Evolutionary conservation across 164 flowering plant species (phyloP).

Genomic region (Tetracentron sinense): DNA sequence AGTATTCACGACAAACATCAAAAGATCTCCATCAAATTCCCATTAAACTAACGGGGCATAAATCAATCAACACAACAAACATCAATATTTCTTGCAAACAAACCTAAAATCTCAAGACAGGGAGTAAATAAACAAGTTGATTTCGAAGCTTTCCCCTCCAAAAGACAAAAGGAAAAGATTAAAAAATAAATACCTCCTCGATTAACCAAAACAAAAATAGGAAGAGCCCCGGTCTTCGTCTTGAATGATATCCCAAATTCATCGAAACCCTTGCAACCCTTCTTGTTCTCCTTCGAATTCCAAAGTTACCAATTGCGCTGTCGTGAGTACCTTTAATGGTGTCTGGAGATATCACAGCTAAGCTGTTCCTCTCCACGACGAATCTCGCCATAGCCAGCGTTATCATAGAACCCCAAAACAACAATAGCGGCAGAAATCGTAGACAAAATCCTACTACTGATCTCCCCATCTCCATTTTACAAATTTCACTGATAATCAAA

Average conservation of each 20-base stretch:
- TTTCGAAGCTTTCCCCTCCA: too few relatives aligned
- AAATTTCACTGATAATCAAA: too few relatives aligned
- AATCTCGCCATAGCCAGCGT: conserved; percentile 35
- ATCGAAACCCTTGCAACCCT: conserved; percentile 63
- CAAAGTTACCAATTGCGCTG: conserved; percentile 90
- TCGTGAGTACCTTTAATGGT: conserved; percentile 70
- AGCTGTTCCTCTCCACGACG: conserved; percentile 92
- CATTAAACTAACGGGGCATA: too few relatives aligned
- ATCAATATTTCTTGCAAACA: neutral
- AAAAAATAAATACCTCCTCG: conserved; percentile 66
- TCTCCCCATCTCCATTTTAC: conserved; percentile 7
- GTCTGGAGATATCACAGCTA: conserved; percentile 76
- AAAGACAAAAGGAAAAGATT: too few relatives aligned
- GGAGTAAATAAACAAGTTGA: neutral
- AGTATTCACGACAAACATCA: too few relatives aligned
- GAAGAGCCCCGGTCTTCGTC: conserved; percentile 71
- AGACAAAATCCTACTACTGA: conserved; percentile 15
- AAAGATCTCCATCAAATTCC: too few relatives aligned
- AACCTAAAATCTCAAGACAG: neutral
- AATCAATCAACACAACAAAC: too few relatives aligned
- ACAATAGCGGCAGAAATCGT: conserved; percentile 37
- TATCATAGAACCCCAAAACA: conserved; percentile 10
- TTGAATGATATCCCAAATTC: conserved; percentile 55
- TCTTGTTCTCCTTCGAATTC: conserved; percentile 69
- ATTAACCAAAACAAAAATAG: conserved; percentile 73